phyloP scores from a whole-genome alignment of 805 yeast genomes.

The Lachancea lanzarotensis region DNA sequence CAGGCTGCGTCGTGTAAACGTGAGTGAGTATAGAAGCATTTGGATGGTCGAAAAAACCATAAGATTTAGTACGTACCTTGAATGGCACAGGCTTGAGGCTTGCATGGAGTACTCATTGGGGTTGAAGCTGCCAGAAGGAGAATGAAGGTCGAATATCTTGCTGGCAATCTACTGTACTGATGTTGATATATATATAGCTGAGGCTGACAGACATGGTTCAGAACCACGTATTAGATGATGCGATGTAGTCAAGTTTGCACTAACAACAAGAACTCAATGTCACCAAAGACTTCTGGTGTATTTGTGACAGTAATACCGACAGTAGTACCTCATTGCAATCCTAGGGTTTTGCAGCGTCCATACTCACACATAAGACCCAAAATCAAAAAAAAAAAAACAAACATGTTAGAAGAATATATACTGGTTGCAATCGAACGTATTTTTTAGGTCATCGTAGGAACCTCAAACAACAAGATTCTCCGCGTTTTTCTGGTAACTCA shows the following conservation, averaged over 20 bases:
- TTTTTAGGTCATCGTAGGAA: neutral
- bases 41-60: neutral
- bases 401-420: neutral
- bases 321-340: too few relatives aligned
- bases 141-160: too few relatives aligned
- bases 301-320: too few relatives aligned
- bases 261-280: too few relatives aligned
- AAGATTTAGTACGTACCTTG: slow-evolving; percentile 64
- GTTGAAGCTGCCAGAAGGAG: neutral
- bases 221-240: too few relatives aligned
- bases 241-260: too few relatives aligned
- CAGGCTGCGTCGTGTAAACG: slow-evolving; percentile 42
- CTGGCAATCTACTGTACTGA: too few relatives aligned
- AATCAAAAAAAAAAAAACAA: neutral
- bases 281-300: neutral
- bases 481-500: neutral
- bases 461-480: neutral
- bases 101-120: slow-evolving; percentile 44
- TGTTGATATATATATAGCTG: too few relatives aligned
- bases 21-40: neutral
- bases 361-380: neutral
- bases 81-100: slow-evolving; percentile 74
- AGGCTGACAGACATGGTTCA: too few relatives aligned
- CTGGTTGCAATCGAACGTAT: neutral
- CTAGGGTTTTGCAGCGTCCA: neutral